These are phyloP conservation scores for Alternaria brassicae DNA, from an alignment of 2,329 filamentous ascomycete species.

Conservation along the genomic window DNA sequence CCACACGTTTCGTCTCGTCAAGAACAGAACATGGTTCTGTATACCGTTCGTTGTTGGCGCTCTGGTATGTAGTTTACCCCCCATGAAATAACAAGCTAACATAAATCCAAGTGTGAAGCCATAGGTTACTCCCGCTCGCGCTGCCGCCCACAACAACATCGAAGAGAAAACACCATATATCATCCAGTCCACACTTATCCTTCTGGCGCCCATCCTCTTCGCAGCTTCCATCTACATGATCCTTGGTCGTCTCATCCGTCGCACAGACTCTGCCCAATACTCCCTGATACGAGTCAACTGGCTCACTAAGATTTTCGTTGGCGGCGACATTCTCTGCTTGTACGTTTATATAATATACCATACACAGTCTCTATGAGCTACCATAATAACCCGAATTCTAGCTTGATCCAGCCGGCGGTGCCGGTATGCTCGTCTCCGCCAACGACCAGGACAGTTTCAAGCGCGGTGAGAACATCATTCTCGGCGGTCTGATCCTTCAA, in stretches of 20 bases:
- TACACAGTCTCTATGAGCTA: not conserved
- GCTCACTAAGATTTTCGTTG: constrained; percentile 64
- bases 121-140: constrained; percentile 52
- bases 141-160: constrained; percentile 45
- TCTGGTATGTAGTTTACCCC: constrained; percentile 20
- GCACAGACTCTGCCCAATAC: constrained; percentile 52
- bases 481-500: constrained; percentile 65
- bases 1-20: constrained; percentile 55
- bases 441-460: constrained; percentile 33
- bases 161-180: constrained; percentile 45
- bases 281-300: constrained; percentile 54
- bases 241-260: constrained; percentile 52
- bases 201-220: constrained; percentile 53
- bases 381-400: not conserved
- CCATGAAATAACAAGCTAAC: constrained; percentile 42
- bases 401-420: constrained; percentile 58
- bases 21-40: constrained; percentile 60
- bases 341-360: not conserved
- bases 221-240: constrained; percentile 59
- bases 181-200: constrained; percentile 47
- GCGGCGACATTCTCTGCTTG: constrained; percentile 62
- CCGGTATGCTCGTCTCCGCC: constrained; percentile 51
- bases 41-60: constrained; percentile 58
- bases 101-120: constrained; percentile 42
- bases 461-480: constrained; percentile 61